phyloP scores from a whole-genome alignment of 176 grass and related monocot species.

The Hordeum vulgare region DNA sequence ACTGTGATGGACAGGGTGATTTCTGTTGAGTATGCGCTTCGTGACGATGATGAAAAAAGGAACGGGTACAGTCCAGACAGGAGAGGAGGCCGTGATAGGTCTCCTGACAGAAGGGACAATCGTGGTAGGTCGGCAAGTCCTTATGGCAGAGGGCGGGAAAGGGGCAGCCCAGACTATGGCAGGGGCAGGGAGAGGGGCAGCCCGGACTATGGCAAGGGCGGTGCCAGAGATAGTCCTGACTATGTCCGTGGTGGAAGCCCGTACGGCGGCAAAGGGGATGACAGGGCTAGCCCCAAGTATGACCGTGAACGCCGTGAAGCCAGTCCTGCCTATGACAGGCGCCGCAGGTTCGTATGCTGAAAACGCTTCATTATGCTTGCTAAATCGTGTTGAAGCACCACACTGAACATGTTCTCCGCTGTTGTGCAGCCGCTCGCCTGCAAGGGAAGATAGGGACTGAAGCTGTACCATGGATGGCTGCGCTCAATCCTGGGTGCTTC shows the following conservation, averaged over 20 bases:
- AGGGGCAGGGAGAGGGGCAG: slow-evolving; percentile 49
- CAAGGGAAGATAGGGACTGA: slow-evolving; percentile 41
- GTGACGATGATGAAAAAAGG: slow-evolving; percentile 86
- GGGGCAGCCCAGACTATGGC: slow-evolving; percentile 63
- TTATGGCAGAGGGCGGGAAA: slow-evolving; percentile 58
- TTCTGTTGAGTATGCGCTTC: slow-evolving; percentile 90
- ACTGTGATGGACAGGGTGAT: slow-evolving; percentile 86
- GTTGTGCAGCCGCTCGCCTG: slow-evolving; percentile 37
- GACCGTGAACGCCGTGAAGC: slow-evolving; percentile 30
- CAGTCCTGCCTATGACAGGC: slow-evolving; percentile 55
- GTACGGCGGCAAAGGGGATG: slow-evolving; percentile 34
- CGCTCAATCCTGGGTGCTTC: neutral
- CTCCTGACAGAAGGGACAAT: slow-evolving; percentile 50
- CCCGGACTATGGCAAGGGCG: slow-evolving; percentile 64
- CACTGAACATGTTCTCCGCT: slow-evolving; percentile 15
- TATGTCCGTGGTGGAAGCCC: slow-evolving; percentile 53
- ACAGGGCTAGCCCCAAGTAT: slow-evolving; percentile 44
- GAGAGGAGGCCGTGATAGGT: slow-evolving; percentile 53
- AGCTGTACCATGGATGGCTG: neutral
- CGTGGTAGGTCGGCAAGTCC: slow-evolving; percentile 61
- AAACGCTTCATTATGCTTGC: neutral
- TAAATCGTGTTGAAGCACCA: neutral
- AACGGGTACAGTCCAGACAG: slow-evolving; percentile 81
- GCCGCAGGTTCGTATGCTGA: slow-evolving; percentile 22
- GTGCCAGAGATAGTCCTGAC: slow-evolving; percentile 58